These are phyloP conservation scores for Zoysia pacifica DNA, from an alignment of 176 grass and related monocot genomes.

Conservation along the genomic window DNA sequence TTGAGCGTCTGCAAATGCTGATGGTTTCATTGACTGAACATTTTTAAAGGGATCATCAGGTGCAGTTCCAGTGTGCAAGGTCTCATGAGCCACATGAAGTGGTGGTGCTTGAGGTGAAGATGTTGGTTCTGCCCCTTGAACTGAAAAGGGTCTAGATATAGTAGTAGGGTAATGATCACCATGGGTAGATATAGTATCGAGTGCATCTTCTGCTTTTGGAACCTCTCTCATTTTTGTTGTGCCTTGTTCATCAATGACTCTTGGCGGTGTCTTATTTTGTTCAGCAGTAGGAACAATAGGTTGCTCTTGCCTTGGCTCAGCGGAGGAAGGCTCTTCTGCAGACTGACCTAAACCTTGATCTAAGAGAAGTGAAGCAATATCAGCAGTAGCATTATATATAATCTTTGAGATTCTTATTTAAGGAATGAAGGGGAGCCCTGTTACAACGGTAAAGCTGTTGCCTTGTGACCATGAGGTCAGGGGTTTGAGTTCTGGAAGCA, in stretches of 20 bases:
- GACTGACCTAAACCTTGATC: constrained; percentile 27
- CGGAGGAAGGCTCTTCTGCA: neutral
- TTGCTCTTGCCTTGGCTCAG: constrained; percentile 28
- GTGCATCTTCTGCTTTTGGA: neutral
- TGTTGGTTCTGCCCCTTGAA: constrained; percentile 8
- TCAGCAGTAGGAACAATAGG: constrained; percentile 20
- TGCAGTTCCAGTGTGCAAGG: constrained; percentile 5
- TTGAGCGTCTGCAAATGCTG: constrained; percentile 16
- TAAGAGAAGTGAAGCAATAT: constrained; percentile 25
- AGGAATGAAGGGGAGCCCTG: no score
- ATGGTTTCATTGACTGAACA: constrained; percentile 2
- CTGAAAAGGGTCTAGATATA: constrained; percentile 7
- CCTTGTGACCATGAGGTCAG: no score
- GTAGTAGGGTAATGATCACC: constrained; percentile 9
- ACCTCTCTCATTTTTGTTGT: neutral
- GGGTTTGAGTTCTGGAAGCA: no score
- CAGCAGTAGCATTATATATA: constrained; percentile 13
- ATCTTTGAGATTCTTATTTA: neutral
- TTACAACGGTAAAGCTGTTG: no score
- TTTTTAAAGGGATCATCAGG: neutral
- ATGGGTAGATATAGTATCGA: neutral
- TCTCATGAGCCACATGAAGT: neutral
- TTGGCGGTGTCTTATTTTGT: constrained; percentile 29
- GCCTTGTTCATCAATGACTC: neutral
- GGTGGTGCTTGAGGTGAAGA: neutral